Conservation (phyloP, 2,329 filamentous ascomycete genomes). For the Clonostachys rosea region DNA sequence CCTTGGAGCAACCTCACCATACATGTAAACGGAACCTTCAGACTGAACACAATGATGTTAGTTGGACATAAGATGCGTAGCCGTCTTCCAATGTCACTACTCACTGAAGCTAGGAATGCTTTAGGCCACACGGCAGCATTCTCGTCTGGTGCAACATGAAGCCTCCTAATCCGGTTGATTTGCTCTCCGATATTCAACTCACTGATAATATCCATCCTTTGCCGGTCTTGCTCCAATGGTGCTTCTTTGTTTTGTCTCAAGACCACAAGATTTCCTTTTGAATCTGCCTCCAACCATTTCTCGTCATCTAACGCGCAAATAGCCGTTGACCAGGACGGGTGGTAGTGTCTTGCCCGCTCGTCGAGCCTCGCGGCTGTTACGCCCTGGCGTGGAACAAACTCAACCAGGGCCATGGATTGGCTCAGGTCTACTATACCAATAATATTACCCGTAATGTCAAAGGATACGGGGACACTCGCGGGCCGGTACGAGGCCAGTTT, state of each 20-base stretch:
- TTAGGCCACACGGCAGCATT: constrained; percentile 70
- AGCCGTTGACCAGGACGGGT: constrained; percentile 78
- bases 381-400: constrained; percentile 57
- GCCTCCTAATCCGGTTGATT: constrained; percentile 80
- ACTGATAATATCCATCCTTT: constrained; percentile 66
- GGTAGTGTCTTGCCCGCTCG: constrained; percentile 76
- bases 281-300: constrained; percentile 78
- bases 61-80: constrained; percentile 6
- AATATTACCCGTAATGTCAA: constrained; percentile 67
- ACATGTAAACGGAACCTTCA: constrained; percentile 88
- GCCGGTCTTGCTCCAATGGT: constrained; percentile 69
- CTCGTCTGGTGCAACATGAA: constrained; percentile 61
- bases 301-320: constrained; percentile 68
- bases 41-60: constrained; percentile 43
- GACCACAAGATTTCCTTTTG: constrained; percentile 82
- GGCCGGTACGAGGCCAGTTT: constrained; percentile 76
- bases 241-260: constrained; percentile 70
- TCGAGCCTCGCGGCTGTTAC: constrained; percentile 58
- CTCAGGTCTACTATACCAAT: constrained; percentile 90
- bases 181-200: constrained; percentile 88
- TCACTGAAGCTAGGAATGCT: constrained; percentile 85
- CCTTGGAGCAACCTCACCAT: constrained; percentile 68
- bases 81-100: constrained; percentile 18
- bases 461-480: constrained; percentile 76
- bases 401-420: constrained; percentile 81